A percentile compares a stretch with the other conserved stretches of the same genome.
phyloP scores from a whole-genome alignment of 169 alveolate species.

The Babesia sp. region DNA sequence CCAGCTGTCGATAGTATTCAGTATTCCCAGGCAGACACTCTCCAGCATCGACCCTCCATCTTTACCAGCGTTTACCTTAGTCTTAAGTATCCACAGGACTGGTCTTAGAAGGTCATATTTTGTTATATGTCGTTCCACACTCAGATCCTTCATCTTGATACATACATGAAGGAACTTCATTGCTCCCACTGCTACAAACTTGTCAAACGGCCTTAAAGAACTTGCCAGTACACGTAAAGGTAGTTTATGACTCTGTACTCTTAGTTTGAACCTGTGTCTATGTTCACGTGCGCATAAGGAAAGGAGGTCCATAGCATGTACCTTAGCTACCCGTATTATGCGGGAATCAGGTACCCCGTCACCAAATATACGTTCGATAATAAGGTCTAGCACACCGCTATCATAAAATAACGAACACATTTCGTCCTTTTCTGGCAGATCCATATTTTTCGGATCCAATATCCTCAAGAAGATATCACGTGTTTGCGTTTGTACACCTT shows the following conservation, averaged over 20 bases:
- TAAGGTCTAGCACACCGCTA: constrained; percentile 72
- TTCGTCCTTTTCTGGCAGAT: constrained; percentile 79
- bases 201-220: constrained; percentile 70
- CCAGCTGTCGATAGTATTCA: constrained; percentile 52
- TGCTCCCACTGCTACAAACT: constrained; percentile 72
- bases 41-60: constrained; percentile 58
- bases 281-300: constrained; percentile 77
- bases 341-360: constrained; percentile 11
- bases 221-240: constrained; percentile 65
- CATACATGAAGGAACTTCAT: constrained; percentile 73
- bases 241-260: constrained; percentile 74
- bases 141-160: constrained; percentile 67
- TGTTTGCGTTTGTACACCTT: constrained; percentile 58
- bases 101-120: constrained; percentile 48
- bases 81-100: constrained; percentile 64
- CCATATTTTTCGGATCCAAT: constrained; percentile 78
- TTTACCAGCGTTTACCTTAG: constrained; percentile 25
- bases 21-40: constrained; percentile 56
- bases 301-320: constrained; percentile 70
- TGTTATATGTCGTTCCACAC: constrained; percentile 62
- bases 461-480: constrained; percentile 58
- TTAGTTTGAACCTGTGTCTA: constrained; percentile 73
- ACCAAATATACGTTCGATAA: constrained; percentile 55
- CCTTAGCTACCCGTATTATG: constrained; percentile 51
- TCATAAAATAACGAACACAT: constrained; percentile 75